Percentiles rank a stretch among this genome's conserved stretches.
Conservation (phyloP, 179 eudicot genomes). For the Carnegiea gigantea region DNA sequence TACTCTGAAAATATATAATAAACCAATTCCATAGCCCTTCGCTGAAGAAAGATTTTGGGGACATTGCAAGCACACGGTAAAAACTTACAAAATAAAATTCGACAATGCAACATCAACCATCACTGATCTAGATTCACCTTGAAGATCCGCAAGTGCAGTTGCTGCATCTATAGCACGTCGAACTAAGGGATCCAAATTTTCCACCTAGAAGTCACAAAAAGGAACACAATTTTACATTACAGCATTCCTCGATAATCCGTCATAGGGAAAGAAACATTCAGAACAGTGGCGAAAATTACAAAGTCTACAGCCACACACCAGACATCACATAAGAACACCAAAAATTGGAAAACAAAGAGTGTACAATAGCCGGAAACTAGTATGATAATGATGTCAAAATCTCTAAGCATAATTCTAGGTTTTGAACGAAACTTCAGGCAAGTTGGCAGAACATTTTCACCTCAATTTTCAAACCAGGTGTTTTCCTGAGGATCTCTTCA, state of each 20-base stretch:
- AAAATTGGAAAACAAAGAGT: background rate
- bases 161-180: constrained; percentile 80
- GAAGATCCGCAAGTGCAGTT: constrained; percentile 71
- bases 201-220: constrained; percentile 42
- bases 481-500: constrained; percentile 64
- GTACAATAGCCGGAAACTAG: background rate
- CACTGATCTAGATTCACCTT: constrained; percentile 49
- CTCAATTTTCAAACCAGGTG: constrained; percentile 60
- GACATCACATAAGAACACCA: background rate
- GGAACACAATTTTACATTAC: constrained; percentile 4
- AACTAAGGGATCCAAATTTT: constrained; percentile 82
- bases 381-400: background rate
- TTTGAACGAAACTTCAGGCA: background rate
- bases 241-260: background rate
- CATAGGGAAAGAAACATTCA: background rate
- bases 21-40: background rate
- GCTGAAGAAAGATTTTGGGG: background rate
- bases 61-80: background rate
- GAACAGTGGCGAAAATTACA: background rate
- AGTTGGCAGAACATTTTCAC: constrained; percentile 32
- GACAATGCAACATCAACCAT: constrained; percentile 8
- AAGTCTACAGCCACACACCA: background rate
- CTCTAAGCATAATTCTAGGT: background rate
- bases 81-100: background rate
- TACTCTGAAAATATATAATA: background rate